Percentiles rank a stretch among this genome's conserved stretches.
Evolutionary conservation across 1,284 basidiomycete species (phyloP).

Genomic region (Cystobasidiaceae sp.): DNA sequence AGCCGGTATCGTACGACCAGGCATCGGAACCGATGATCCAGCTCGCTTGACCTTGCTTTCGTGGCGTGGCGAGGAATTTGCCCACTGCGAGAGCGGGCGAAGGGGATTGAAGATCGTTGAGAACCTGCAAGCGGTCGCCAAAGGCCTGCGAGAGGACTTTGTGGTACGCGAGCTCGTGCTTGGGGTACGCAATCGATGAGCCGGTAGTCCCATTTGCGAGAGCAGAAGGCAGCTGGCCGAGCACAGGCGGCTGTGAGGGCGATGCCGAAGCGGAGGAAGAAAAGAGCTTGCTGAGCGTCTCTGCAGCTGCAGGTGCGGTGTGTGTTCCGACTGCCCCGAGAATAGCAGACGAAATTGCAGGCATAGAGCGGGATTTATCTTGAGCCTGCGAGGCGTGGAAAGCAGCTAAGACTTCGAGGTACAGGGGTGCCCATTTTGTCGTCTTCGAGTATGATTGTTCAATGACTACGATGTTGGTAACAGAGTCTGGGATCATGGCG

Average conservation of each 20-base stretch:
- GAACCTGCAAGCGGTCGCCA: slow-evolving; percentile 71
- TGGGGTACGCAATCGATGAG: slow-evolving; percentile 53
- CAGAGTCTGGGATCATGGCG: slow-evolving; percentile 59
- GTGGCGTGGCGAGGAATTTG: slow-evolving; percentile 74
- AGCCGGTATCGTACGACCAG: slow-evolving; percentile 94
- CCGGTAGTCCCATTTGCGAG: slow-evolving; percentile 35
- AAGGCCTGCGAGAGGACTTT: slow-evolving; percentile 81
- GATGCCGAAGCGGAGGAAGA: slow-evolving; percentile 33
- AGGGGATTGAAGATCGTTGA: slow-evolving; percentile 70
- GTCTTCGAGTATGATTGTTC: slow-evolving; percentile 71
- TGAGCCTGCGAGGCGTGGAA: slow-evolving; percentile 60
- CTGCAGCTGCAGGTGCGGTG: slow-evolving; percentile 50
- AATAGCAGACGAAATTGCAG: slow-evolving; percentile 58
- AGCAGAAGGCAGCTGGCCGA: slow-evolving; percentile 29
- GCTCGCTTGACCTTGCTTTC: slow-evolving; percentile 56
- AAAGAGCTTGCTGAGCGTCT: slow-evolving; percentile 52
- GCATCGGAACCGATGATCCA: slow-evolving; percentile 98
- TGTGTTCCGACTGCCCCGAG: slow-evolving; percentile 53
- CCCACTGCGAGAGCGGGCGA: slow-evolving; percentile 73
- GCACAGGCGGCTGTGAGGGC: slow-evolving; percentile 25
- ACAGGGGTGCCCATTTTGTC: slow-evolving; percentile 82
- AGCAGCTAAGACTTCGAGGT: slow-evolving; percentile 71
- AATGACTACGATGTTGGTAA: slow-evolving; percentile 71
- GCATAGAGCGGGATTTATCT: slow-evolving; percentile 46
- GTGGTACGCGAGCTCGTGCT: slow-evolving; percentile 87